Conservation (phyloP, 2,329 filamentous ascomycete genomes). For the Escovopsis sp. region DNA sequence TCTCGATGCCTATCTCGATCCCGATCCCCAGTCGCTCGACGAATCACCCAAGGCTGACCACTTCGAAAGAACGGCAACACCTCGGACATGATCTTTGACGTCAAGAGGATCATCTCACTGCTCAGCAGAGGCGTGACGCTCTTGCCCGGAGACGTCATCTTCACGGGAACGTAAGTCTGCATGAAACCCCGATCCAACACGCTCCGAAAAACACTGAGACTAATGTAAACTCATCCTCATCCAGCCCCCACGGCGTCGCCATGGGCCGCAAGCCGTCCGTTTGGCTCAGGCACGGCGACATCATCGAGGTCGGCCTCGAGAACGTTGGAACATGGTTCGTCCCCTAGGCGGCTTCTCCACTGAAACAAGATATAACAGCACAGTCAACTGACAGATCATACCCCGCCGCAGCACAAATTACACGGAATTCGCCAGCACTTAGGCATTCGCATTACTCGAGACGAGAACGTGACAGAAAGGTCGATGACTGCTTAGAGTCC, state of each 20-base stretch:
- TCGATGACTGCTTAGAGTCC: too few species aligned
- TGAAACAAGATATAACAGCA: neutral
- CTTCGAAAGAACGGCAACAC: constrained; percentile 34
- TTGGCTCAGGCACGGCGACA: constrained; percentile 57
- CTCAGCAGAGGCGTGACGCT: constrained; percentile 48
- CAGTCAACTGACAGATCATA: neutral
- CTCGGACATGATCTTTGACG: constrained; percentile 47
- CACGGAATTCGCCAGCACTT: constrained; percentile 13
- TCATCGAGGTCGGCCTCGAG: constrained; percentile 54
- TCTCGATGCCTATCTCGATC: too few species aligned
- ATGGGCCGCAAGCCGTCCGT: constrained; percentile 52
- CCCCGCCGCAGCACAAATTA: constrained; percentile 13
- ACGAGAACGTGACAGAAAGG: too few species aligned
- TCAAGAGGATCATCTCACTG: constrained; percentile 44
- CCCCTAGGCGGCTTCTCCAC: too few species aligned
- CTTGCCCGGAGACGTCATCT: constrained; percentile 49
- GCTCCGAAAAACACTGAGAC: neutral
- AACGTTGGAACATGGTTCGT: constrained; percentile 42
- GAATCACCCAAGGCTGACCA: constrained; percentile 4
- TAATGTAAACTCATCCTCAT: neutral
- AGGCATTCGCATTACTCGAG: too few species aligned
- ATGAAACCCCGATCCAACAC: neutral
- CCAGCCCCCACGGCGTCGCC: constrained; percentile 52
- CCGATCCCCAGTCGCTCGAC: too few species aligned
- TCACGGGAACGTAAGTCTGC: constrained; percentile 43